phyloP scores from a whole-genome alignment of 805 yeast genomes.

The Cyberlindnera lachancei region DNA sequence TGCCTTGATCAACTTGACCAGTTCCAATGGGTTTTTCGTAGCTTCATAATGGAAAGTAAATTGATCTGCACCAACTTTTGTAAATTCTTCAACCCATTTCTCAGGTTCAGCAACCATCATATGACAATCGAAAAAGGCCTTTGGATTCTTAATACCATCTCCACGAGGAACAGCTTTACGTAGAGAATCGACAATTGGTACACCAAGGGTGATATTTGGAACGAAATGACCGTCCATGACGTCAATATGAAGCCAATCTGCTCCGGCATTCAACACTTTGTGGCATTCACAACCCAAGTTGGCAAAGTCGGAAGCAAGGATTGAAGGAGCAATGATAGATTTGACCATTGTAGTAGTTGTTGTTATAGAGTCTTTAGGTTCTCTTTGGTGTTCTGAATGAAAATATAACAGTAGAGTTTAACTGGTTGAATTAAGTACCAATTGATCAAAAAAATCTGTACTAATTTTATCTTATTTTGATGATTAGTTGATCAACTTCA shows the following conservation, averaged over 20 bases:
- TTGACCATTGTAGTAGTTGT: slow-evolving; percentile 45
- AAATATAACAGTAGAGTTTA: no score
- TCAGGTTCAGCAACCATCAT: slow-evolving; percentile 96
- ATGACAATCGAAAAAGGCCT: slow-evolving; percentile 82
- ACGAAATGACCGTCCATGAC: slow-evolving; percentile 99
- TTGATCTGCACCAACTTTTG: slow-evolving; percentile 90
- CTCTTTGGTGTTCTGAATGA: no score
- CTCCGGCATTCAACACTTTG: slow-evolving; percentile 67
- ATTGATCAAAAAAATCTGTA: no score
- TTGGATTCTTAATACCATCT: slow-evolving; percentile 36
- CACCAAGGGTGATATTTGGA: slow-evolving; percentile 92
- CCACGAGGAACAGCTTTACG: slow-evolving; percentile 71
- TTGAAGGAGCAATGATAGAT: slow-evolving; percentile 89
- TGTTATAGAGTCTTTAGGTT: background rate
- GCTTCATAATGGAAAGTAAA: slow-evolving; percentile 96
- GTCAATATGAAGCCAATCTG: slow-evolving; percentile 97
- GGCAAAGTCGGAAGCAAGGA: slow-evolving; percentile 88
- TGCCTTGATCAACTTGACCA: slow-evolving; percentile 67
- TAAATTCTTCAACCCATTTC: slow-evolving; percentile 89
- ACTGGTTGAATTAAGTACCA: no score
- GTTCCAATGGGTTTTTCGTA: slow-evolving; percentile 64
- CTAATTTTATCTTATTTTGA: no score
- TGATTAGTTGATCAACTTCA: no score
- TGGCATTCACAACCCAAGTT: slow-evolving; percentile 84
- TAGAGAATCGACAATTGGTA: slow-evolving; percentile 75